These are phyloP conservation scores for Thinopyrum obtusiflorum DNA, from an alignment of 202 grass and related monocot species.

Conservation along the genomic window DNA sequence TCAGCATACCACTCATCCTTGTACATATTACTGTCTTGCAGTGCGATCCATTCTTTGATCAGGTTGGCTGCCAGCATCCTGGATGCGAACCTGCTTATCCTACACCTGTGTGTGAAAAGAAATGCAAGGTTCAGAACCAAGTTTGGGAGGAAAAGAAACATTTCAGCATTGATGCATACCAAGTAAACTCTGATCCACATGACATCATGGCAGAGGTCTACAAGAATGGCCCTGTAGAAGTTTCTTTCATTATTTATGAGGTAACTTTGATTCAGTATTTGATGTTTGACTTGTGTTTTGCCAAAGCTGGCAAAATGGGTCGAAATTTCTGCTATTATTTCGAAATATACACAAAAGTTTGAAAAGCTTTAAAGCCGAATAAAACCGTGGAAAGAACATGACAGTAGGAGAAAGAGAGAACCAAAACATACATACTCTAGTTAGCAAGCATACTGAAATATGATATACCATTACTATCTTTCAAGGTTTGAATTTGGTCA, in stretches of 20 bases:
- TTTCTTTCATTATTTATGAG: slow-evolving; percentile 88
- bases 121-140: slow-evolving; percentile 79
- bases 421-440: neutral
- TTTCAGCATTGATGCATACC: slow-evolving; percentile 71
- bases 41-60: slow-evolving; percentile 95
- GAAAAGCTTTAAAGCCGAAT: neutral
- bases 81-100: slow-evolving; percentile 77
- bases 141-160: slow-evolving; percentile 74
- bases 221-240: slow-evolving; percentile 81
- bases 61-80: slow-evolving; percentile 69
- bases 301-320: neutral
- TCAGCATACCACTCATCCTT: neutral
- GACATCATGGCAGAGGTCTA: slow-evolving; percentile 92
- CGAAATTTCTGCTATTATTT: neutral
- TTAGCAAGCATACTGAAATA: neutral
- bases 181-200: slow-evolving; percentile 53
- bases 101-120: slow-evolving; percentile 75
- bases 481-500: neutral
- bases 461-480: neutral
- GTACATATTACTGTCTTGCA: slow-evolving; percentile 57
- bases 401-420: neutral
- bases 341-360: neutral
- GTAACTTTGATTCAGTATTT: slow-evolving; percentile 32
- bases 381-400: neutral
- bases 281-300: neutral